Evolutionary conservation across 2,329 filamentous ascomycete species (phyloP).

Genomic region (Helotiales sp.): DNA sequence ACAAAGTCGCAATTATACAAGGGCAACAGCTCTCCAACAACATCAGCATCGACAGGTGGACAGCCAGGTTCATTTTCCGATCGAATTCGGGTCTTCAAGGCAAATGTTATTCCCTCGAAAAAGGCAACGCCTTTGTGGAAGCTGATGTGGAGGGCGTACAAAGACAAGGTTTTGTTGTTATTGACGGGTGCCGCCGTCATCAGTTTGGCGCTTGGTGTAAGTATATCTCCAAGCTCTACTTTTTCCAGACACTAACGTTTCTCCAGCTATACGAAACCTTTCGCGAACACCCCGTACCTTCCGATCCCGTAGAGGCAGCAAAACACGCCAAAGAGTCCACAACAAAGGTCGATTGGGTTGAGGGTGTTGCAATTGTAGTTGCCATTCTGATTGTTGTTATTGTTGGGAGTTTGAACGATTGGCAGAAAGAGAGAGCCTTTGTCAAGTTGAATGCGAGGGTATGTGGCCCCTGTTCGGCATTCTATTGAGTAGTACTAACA

Average conservation of each 20-base stretch:
- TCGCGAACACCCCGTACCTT: conserved; percentile 9
- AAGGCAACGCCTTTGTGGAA: conserved; percentile 72
- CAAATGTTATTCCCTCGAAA: conserved; percentile 68
- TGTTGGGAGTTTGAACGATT: conserved; percentile 78
- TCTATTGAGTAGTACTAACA: neutral
- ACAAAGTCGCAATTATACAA: conserved; percentile 26
- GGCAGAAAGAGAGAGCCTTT: conserved; percentile 81
- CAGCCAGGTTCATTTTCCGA: conserved; percentile 54
- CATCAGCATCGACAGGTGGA: conserved; percentile 32
- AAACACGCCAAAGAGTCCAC: conserved; percentile 50
- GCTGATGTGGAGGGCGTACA: conserved; percentile 79
- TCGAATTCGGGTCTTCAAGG: conserved; percentile 70
- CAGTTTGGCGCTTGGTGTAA: conserved; percentile 72
- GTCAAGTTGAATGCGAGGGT: conserved; percentile 76
- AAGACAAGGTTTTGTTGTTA: conserved; percentile 78
- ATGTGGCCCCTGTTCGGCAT: neutral
- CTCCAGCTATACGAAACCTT: conserved; percentile 64
- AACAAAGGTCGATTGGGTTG: conserved; percentile 72
- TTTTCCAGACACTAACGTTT: neutral
- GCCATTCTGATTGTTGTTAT: conserved; percentile 77
- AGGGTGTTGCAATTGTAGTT: conserved; percentile 78
- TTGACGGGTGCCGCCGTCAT: conserved; percentile 72
- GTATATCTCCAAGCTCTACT: neutral
- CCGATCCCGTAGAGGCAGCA: conserved; percentile 46
- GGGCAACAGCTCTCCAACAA: conserved; percentile 19